Conservation (phyloP, 2,329 filamentous ascomycete species). For the Daldinia eschscholtzii region DNA sequence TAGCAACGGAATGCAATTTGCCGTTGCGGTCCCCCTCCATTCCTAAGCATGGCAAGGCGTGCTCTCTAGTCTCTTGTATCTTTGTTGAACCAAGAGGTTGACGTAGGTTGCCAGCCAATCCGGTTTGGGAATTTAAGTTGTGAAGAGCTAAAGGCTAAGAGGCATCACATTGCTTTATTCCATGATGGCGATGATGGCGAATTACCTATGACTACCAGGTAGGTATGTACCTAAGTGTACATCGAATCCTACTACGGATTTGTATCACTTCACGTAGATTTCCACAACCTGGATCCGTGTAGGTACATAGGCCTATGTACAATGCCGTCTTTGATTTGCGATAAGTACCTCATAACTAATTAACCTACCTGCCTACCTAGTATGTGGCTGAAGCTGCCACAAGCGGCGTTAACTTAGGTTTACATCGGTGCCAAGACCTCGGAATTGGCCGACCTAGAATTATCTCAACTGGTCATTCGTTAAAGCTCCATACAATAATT, state of each 20-base stretch:
- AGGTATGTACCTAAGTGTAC: background rate
- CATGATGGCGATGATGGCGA: background rate
- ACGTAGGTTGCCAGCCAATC: constrained; percentile 9
- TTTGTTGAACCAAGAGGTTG: constrained; percentile 11
- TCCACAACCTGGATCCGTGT: background rate
- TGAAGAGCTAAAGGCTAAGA: background rate
- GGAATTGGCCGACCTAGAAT: constrained; percentile 24
- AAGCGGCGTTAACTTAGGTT: constrained; percentile 24
- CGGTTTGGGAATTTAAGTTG: background rate
- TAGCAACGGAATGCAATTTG: constrained; percentile 31
- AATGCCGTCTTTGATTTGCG: background rate
- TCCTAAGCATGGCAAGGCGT: constrained; percentile 25
- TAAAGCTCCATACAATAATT: constrained; percentile 38
- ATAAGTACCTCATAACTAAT: background rate
- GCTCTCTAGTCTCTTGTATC: constrained; percentile 1
- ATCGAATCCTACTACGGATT: background rate
- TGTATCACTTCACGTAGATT: background rate
- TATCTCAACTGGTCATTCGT: constrained; percentile 20
- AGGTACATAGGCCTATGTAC: background rate
- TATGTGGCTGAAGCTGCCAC: constrained; percentile 45
- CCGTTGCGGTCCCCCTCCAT: constrained; percentile 3
- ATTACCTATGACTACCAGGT: too few species aligned
- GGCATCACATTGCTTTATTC: constrained; percentile 1
- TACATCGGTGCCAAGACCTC: constrained; percentile 5
- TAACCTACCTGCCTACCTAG: too few species aligned